These are phyloP conservation scores for Symbiodinium natans DNA, from an alignment of 73 alveolate genomes.

Conservation along the genomic window DNA sequence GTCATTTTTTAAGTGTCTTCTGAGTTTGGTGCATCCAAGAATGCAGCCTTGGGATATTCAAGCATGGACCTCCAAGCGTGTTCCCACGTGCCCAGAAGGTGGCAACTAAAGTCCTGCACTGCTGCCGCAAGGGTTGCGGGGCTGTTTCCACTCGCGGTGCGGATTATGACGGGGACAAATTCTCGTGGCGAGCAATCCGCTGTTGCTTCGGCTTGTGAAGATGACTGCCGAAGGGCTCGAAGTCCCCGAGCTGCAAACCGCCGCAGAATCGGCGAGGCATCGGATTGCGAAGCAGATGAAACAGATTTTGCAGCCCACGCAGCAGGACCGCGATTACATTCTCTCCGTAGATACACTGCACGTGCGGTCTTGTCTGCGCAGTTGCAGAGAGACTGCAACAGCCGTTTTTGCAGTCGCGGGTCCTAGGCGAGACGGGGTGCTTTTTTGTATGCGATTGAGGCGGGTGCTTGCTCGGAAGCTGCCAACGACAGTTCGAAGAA, in stretches of 20 bases:
- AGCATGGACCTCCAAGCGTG: background rate
- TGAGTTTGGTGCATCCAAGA: no score
- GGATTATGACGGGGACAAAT: background rate
- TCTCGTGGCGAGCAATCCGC: conserved; percentile 6
- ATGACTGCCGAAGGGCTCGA: background rate
- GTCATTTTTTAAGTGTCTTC: no score
- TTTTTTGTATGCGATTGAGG: background rate
- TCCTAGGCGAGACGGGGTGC: background rate
- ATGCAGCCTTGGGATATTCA: conserved; percentile 36
- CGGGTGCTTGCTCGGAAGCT: background rate
- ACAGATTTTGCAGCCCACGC: background rate
- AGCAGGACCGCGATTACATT: background rate
- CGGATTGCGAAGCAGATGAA: background rate
- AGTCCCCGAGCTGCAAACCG: conserved; percentile 16
- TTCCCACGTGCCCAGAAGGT: background rate
- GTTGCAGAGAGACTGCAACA: background rate
- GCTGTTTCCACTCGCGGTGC: background rate
- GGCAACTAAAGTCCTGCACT: background rate
- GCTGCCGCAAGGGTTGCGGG: background rate
- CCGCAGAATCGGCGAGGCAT: background rate
- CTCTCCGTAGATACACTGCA: background rate
- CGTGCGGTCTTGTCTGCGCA: background rate
- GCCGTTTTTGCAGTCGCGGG: background rate
- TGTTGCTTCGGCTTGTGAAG: background rate
- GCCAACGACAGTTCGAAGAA: background rate